phyloP scores from a whole-genome alignment of 805 yeast species.

The Metschnikowia kunwiensis region DNA sequence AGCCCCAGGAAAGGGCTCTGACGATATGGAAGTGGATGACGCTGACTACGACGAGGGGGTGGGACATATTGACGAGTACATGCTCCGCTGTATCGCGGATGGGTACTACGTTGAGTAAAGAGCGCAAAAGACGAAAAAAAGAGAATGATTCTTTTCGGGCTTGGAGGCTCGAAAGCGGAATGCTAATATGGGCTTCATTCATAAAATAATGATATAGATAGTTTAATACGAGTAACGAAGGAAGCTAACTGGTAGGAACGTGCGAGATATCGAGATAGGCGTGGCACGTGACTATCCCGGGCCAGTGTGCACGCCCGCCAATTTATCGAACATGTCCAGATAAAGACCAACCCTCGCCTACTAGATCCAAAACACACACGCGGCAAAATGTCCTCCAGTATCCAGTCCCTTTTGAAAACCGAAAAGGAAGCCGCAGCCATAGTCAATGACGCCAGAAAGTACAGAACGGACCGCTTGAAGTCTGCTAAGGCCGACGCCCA shows the following conservation, averaged over 20 bases:
- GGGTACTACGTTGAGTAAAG: constrained; percentile 53
- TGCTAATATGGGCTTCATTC: background rate
- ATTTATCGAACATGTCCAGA: constrained; percentile 9
- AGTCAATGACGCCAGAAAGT: constrained; percentile 85
- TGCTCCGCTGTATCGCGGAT: constrained; percentile 85
- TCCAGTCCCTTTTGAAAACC: constrained; percentile 51
- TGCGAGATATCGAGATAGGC: no score
- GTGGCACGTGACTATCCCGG: no score
- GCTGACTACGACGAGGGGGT: constrained; percentile 58
- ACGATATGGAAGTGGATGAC: constrained; percentile 24
- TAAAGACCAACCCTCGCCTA: constrained; percentile 4
- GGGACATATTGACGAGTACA: constrained; percentile 92
- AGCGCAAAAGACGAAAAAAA: background rate
- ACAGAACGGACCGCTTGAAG: constrained; percentile 84
- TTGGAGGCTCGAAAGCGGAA: no score
- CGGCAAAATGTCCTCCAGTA: constrained; percentile 26
- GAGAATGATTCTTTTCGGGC: no score
- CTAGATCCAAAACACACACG: background rate
- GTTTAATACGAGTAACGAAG: no score
- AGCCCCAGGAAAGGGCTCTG: constrained; percentile 29
- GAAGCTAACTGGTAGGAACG: no score
- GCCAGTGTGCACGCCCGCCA: constrained; percentile 11
- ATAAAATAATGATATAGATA: background rate
- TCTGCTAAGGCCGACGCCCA: constrained; percentile 94
- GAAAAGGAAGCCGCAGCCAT: constrained; percentile 97